Conservation (phyloP, 176 grass and related monocot species). For the Carex pumila region DNA sequence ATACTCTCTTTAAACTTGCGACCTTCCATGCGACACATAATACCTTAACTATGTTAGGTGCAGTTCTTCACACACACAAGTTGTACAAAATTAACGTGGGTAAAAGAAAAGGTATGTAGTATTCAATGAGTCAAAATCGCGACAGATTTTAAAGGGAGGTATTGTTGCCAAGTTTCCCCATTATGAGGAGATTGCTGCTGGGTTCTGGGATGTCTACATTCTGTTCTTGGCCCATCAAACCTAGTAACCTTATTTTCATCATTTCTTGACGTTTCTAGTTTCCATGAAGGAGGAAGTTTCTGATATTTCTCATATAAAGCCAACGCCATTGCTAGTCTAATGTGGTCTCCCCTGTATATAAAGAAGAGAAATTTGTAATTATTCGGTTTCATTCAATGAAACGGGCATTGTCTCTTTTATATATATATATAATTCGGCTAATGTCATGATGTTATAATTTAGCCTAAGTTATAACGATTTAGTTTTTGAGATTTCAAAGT, state of each 20-base stretch:
- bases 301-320: slow-evolving; percentile 51
- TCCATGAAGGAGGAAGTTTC: slow-evolving; percentile 65
- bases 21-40: neutral
- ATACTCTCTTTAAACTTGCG: neutral
- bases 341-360: slow-evolving; percentile 32
- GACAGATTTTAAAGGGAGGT: slow-evolving; percentile 41
- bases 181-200: slow-evolving; percentile 23
- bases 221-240: slow-evolving; percentile 64
- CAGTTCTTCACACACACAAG: neutral
- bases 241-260: slow-evolving; percentile 30
- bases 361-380: neutral
- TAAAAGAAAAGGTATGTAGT: neutral
- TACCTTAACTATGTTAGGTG: neutral
- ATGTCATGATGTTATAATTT: too few species aligned
- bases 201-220: slow-evolving; percentile 34
- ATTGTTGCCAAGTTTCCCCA: slow-evolving; percentile 47
- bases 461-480: too few species aligned
- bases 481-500: too few species aligned
- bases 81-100: neutral
- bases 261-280: slow-evolving; percentile 6
- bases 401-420: too few species aligned
- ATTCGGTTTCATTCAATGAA: too few species aligned
- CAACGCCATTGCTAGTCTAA: slow-evolving; percentile 44
- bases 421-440: too few species aligned
- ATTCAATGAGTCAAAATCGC: slow-evolving; percentile 33